Conservation (phyloP, 345 rosid species). For the Eucalyptus victrix region DNA sequence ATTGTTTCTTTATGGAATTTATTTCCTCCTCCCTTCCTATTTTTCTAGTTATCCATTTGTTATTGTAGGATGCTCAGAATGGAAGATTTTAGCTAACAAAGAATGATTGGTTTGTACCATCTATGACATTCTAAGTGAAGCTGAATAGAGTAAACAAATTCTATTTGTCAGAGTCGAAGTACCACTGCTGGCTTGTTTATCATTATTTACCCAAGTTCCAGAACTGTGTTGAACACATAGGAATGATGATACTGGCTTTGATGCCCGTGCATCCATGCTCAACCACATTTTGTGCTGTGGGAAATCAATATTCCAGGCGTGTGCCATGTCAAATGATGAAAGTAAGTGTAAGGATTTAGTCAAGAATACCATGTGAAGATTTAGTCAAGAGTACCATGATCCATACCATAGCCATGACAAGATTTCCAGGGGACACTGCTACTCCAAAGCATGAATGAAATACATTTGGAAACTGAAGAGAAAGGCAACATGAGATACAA, state of each 20-base stretch:
- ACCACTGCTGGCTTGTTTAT: background rate
- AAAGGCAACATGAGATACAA: background rate
- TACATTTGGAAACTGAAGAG: conserved; percentile 70
- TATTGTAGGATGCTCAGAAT: background rate
- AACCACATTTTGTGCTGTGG: background rate
- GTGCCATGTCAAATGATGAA: background rate
- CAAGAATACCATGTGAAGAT: background rate
- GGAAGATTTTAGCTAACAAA: background rate
- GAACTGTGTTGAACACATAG: background rate
- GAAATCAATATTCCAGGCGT: background rate
- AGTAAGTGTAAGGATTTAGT: too few species aligned
- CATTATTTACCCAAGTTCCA: background rate
- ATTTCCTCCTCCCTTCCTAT: background rate
- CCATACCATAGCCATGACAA: conserved; percentile 63
- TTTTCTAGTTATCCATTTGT: background rate
- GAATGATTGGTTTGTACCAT: background rate
- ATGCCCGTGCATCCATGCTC: background rate
- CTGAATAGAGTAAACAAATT: background rate
- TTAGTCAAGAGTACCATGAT: background rate
- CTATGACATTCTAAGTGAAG: background rate
- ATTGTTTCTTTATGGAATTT: background rate
- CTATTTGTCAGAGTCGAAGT: background rate
- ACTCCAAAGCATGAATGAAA: conserved; percentile 75
- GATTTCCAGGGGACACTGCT: conserved; percentile 75
- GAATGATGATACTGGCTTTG: background rate